Evolutionary conservation across 345 rosid species (phyloP).

Genomic region (Rhizophora mangle): DNA sequence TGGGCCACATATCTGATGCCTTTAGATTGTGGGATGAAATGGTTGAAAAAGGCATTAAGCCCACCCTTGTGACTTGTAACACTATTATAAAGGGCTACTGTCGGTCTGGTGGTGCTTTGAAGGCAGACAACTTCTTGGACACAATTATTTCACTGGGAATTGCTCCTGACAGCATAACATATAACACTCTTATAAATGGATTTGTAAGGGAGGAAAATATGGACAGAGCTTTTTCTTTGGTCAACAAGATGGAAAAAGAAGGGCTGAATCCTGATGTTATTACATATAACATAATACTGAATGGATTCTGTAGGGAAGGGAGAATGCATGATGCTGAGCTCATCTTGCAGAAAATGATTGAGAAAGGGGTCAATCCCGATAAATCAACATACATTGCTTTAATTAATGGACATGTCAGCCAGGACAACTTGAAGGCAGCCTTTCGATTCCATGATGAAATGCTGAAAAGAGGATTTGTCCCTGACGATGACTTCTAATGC

Average conservation of each 20-base stretch:
- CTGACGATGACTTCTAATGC: slow-evolving; percentile 43
- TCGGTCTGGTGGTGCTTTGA: slow-evolving; percentile 54
- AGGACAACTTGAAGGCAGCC: slow-evolving; percentile 70
- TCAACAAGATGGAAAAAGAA: slow-evolving; percentile 59
- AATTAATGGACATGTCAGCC: slow-evolving; percentile 74
- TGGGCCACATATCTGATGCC: slow-evolving; percentile 52
- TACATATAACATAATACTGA: slow-evolving; percentile 59
- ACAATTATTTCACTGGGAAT: slow-evolving; percentile 60
- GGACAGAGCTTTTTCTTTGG: slow-evolving; percentile 55
- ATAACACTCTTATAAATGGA: slow-evolving; percentile 66
- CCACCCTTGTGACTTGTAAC: slow-evolving; percentile 61
- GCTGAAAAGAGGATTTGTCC: slow-evolving; percentile 75
- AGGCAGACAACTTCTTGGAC: slow-evolving; percentile 57
- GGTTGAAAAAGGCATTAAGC: slow-evolving; percentile 51
- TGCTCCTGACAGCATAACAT: slow-evolving; percentile 55
- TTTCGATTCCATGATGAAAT: slow-evolving; percentile 84
- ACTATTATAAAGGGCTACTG: slow-evolving; percentile 71
- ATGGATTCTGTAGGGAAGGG: slow-evolving; percentile 70
- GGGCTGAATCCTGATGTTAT: slow-evolving; percentile 54
- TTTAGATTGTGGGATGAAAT: slow-evolving; percentile 76
- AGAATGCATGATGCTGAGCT: slow-evolving; percentile 72
- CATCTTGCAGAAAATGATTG: slow-evolving; percentile 59
- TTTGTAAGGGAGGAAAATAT: slow-evolving; percentile 64
- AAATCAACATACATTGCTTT: slow-evolving; percentile 59
- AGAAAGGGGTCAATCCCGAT: slow-evolving; percentile 60